Percentiles rank a stretch among this genome's conserved stretches.
Evolutionary conservation across 768 basidiomycete species (phyloP).

Genomic region (Rhizopogon roseolus): DNA sequence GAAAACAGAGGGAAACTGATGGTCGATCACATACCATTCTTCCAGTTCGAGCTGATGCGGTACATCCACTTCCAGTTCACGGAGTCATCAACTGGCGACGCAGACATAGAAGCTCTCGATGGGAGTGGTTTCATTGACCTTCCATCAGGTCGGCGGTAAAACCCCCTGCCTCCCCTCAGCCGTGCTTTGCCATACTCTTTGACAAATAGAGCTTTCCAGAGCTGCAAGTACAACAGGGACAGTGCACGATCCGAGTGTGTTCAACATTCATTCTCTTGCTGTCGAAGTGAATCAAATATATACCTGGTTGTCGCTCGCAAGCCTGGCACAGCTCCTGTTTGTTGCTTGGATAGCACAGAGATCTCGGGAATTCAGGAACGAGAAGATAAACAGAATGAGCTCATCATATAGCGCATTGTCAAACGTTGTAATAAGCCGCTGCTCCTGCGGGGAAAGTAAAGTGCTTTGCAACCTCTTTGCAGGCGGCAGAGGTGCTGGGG

Average conservation of each 20-base stretch:
- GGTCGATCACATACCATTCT: constrained; percentile 48
- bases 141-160: constrained; percentile 50
- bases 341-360: constrained; percentile 61
- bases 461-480: constrained; percentile 49
- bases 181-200: constrained; percentile 61
- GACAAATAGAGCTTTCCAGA: constrained; percentile 69
- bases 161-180: constrained; percentile 64
- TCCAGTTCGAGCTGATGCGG: constrained; percentile 79
- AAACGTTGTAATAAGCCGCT: constrained; percentile 32
- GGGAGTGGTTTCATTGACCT: constrained; percentile 58
- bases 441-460: constrained; percentile 6
- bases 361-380: constrained; percentile 60
- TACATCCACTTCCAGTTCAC: constrained; percentile 86
- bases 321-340: constrained; percentile 61
- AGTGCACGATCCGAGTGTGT: constrained; percentile 3
- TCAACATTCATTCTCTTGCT: constrained; percentile 13
- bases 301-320: constrained; percentile 66
- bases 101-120: constrained; percentile 31
- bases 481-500: constrained; percentile 45
- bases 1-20: constrained; percentile 8
- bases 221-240: constrained; percentile 24
- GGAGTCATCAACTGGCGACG: constrained; percentile 24
- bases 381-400: constrained; percentile 69
- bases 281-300: constrained; percentile 19
- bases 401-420: constrained; percentile 68